A percentile compares a stretch with the other conserved stretches of the same genome.
phyloP scores from a whole-genome alignment of 768 basidiomycete genomes.

The Exsudoporus frostii region DNA sequence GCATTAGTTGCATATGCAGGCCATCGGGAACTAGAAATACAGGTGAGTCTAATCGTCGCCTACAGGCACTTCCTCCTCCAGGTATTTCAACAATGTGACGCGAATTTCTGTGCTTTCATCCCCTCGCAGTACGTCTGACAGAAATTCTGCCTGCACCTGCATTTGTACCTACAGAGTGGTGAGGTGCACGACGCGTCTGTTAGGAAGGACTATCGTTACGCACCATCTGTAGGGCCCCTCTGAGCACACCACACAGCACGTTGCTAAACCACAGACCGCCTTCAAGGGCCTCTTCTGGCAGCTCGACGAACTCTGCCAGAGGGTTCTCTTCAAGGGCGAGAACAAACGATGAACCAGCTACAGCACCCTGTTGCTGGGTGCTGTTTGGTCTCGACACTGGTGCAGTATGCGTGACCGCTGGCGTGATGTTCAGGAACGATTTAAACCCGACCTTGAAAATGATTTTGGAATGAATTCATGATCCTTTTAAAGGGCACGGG shows the following conservation, averaged over 20 bases:
- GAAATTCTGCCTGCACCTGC: constrained; percentile 86
- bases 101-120: constrained; percentile 94
- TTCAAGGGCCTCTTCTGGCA: constrained; percentile 89
- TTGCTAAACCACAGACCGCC: constrained; percentile 97
- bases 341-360: constrained; percentile 63
- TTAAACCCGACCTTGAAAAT: constrained; percentile 87
- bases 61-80: constrained; percentile 94
- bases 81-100: constrained; percentile 83
- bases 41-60: constrained; percentile 72
- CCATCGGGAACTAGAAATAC: constrained; percentile 11
- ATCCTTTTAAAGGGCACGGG: not conserved
- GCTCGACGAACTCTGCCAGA: constrained; percentile 92
- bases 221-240: constrained; percentile 97
- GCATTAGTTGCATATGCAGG: constrained; percentile 1
- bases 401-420: constrained; percentile 68
- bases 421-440: constrained; percentile 91
- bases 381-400: constrained; percentile 49
- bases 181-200: constrained; percentile 11
- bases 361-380: constrained; percentile 38
- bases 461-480: not conserved
- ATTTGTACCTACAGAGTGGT: constrained; percentile 74
- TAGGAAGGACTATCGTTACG: constrained; percentile 17
- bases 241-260: constrained; percentile 88
- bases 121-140: constrained; percentile 87
- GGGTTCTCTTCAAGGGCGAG: constrained; percentile 95